These are phyloP conservation scores for Brassica juncea DNA, from an alignment of 345 rosid genomes.

Conservation along the genomic window DNA sequence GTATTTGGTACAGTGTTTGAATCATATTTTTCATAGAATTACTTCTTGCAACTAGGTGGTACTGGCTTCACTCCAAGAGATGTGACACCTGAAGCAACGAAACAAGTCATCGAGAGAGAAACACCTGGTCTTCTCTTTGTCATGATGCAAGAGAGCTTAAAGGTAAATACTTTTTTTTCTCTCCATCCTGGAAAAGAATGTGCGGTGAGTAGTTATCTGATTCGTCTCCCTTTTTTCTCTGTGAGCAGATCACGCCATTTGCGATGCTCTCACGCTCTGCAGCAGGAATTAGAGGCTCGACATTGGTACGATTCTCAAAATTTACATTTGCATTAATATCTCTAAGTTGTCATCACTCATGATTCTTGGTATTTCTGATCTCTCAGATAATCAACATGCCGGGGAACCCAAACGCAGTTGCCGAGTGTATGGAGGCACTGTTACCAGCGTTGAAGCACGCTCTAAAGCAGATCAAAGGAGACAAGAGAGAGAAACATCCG, in stretches of 20 bases:
- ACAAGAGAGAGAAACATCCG: slow-evolving; percentile 92
- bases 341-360: slow-evolving; percentile 22
- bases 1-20: neutral
- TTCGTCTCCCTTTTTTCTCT: neutral
- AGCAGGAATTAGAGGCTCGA: slow-evolving; percentile 94
- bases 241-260: slow-evolving; percentile 80
- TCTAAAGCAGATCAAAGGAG: slow-evolving; percentile 85
- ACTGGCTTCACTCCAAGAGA: slow-evolving; percentile 96
- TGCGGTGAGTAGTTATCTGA: slow-evolving; percentile 13
- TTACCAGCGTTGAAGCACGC: slow-evolving; percentile 92
- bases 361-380: neutral
- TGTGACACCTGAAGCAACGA: slow-evolving; percentile 60
- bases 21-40: neutral
- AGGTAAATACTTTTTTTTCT: slow-evolving; percentile 43
- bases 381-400: slow-evolving; percentile 95
- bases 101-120: slow-evolving; percentile 78
- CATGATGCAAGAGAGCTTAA: slow-evolving; percentile 93
- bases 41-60: slow-evolving; percentile 59
- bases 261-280: slow-evolving; percentile 95
- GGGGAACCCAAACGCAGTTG: slow-evolving; percentile 93
- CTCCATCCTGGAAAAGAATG: neutral
- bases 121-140: slow-evolving; percentile 87
- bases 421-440: slow-evolving; percentile 93
- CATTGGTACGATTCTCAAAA: too few relatives aligned
- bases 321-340: too few relatives aligned